Percentiles rank a stretch among this genome's conserved stretches.
Evolutionary conservation across 768 basidiomycete genomes (phyloP).

Genomic region (Russula lepida): DNA sequence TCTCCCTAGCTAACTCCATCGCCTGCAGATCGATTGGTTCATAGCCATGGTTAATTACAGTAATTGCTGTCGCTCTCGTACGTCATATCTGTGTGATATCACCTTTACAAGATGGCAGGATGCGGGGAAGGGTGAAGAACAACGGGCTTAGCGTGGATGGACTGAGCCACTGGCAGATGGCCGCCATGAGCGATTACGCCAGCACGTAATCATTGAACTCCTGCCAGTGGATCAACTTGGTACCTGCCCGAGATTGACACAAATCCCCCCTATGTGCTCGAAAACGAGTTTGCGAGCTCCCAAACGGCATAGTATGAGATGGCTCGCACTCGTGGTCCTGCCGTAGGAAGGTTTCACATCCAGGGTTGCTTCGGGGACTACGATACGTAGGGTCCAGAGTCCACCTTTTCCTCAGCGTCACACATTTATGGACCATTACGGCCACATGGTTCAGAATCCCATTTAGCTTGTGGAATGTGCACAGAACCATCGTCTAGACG

Average conservation of each 20-base stretch:
- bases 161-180: neutral
- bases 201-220: neutral
- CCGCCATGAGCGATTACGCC: neutral
- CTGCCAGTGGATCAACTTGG: neutral
- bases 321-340: neutral
- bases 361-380: neutral
- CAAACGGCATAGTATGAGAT: neutral
- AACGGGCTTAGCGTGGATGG: neutral
- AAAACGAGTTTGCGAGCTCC: neutral
- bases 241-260: neutral
- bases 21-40: neutral
- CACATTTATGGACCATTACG: too few species aligned
- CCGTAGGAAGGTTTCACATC: neutral
- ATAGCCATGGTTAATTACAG: neutral
- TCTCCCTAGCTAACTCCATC: too few species aligned
- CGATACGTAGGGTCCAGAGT: neutral
- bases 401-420: too few species aligned
- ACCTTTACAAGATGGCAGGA: neutral
- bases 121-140: neutral
- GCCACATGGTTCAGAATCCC: too few species aligned
- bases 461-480: too few species aligned
- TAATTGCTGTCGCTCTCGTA: neutral
- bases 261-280: too few species aligned
- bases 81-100: neutral
- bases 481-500: too few species aligned